Percentiles rank a stretch among this genome's conserved stretches.
Evolutionary conservation across 306 rosid genomes (phyloP).

Genomic region (Citrullus mucosospermus): DNA sequence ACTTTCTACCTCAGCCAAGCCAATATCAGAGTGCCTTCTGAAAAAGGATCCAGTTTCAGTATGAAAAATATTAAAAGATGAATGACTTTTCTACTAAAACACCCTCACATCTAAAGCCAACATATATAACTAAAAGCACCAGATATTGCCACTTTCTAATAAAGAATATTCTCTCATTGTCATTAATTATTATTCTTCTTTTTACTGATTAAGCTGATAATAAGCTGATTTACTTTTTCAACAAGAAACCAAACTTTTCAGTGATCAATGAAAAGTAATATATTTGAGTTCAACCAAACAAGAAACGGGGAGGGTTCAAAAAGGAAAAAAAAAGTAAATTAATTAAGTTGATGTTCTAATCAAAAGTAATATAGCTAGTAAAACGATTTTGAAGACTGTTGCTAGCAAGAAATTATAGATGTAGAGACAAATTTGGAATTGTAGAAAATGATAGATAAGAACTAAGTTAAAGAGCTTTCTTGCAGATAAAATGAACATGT

Average conservation of each 20-base stretch:
- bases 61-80: not conserved
- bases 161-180: not conserved
- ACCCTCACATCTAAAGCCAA: not conserved
- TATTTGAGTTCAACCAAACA: not conserved
- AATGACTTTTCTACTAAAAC: not conserved
- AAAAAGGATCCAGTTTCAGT: constrained; percentile 12
- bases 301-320: not conserved
- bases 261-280: not conserved
- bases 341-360: not conserved
- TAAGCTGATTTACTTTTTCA: not conserved
- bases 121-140: not conserved
- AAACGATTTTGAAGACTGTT: not conserved
- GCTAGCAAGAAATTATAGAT: not conserved
- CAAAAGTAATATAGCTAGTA: not conserved
- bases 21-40: constrained; percentile 66
- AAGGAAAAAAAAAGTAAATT: not conserved
- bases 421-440: not conserved
- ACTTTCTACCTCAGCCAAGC: constrained; percentile 47
- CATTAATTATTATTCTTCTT: not conserved
- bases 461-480: not conserved
- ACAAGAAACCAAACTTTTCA: not conserved
- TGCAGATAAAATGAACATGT: not conserved
- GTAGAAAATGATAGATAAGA: not conserved
- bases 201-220: not conserved
- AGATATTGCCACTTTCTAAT: not conserved